Conservation (phyloP, 768 basidiomycete genomes). For the Tylopilus balloui region DNA sequence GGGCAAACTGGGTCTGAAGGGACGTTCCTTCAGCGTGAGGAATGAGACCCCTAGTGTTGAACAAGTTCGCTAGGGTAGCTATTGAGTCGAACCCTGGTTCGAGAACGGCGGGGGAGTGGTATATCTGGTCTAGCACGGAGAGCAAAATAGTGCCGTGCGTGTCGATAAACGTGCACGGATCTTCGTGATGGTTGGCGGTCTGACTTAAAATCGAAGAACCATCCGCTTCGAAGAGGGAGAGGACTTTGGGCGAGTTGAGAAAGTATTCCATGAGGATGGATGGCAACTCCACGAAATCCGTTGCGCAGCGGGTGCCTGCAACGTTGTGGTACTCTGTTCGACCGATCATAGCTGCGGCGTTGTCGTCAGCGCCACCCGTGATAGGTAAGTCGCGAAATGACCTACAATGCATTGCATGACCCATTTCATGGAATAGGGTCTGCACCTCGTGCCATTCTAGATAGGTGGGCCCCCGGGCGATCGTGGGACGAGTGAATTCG, state of each 20-base stretch:
- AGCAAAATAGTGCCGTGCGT: constrained; percentile 89
- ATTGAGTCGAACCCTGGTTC: constrained; percentile 71
- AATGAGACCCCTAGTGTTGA: constrained; percentile 69
- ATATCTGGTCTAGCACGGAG: constrained; percentile 82
- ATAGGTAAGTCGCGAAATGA: constrained; percentile 12
- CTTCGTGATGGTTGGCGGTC: constrained; percentile 62
- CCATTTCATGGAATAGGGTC: constrained; percentile 98
- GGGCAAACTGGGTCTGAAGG: constrained; percentile 94
- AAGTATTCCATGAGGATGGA: constrained; percentile 99
- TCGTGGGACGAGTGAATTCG: constrained; percentile 69
- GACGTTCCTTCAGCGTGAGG: constrained; percentile 82
- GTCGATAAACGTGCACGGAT: constrained; percentile 81
- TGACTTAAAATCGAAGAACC: constrained; percentile 43
- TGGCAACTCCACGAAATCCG: constrained; percentile 96
- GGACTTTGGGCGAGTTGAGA: constrained; percentile 75
- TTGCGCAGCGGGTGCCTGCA: constrained; percentile 94
- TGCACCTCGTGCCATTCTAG: constrained; percentile 91
- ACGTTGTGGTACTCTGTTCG: constrained; percentile 97
- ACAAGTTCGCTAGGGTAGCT: constrained; percentile 51
- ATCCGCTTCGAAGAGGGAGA: constrained; percentile 70
- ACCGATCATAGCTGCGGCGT: constrained; percentile 85
- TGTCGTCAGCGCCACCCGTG: constrained; percentile 4
- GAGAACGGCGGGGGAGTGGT: constrained; percentile 69
- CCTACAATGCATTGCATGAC: constrained; percentile 99
- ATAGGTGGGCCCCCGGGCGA: constrained; percentile 60